These are phyloP conservation scores for Reutealis trisperma DNA, from an alignment of 345 rosid species.

Conservation along the genomic window DNA sequence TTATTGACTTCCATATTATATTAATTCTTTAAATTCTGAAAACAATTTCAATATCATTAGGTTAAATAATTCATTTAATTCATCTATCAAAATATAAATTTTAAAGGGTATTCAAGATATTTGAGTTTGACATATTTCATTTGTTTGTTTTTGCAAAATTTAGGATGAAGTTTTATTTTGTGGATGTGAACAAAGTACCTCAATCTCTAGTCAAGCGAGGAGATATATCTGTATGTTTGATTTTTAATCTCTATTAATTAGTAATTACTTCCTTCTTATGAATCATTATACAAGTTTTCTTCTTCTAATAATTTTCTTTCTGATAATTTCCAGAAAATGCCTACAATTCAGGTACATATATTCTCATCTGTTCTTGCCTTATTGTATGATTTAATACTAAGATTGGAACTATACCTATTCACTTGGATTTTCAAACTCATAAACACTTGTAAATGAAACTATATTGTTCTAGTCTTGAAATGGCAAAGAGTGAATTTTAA, in stretches of 20 bases:
- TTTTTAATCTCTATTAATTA: neutral
- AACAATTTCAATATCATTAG: too few relatives aligned
- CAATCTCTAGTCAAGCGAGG: conserved; percentile 82
- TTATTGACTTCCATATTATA: too few relatives aligned
- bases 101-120: too few relatives aligned
- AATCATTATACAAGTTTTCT: neutral
- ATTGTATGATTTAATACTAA: neutral
- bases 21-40: too few relatives aligned
- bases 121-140: neutral
- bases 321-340: conserved; percentile 68
- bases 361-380: neutral
- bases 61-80: too few relatives aligned
- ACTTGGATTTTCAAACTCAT: too few relatives aligned
- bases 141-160: neutral
- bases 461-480: neutral
- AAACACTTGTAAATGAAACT: too few relatives aligned
- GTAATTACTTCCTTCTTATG: neutral
- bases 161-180: conserved; percentile 71
- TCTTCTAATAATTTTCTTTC: neutral
- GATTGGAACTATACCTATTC: too few relatives aligned
- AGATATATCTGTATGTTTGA: conserved; percentile 60
- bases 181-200: conserved; percentile 89
- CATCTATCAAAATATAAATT: too few relatives aligned
- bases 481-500: neutral
- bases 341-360: conserved; percentile 74